Evolutionary conservation across 164 flowering plant genomes (phyloP), one percentile per base, ranked within the genome.

Genomic region (Vitis vinifera): DNA sequence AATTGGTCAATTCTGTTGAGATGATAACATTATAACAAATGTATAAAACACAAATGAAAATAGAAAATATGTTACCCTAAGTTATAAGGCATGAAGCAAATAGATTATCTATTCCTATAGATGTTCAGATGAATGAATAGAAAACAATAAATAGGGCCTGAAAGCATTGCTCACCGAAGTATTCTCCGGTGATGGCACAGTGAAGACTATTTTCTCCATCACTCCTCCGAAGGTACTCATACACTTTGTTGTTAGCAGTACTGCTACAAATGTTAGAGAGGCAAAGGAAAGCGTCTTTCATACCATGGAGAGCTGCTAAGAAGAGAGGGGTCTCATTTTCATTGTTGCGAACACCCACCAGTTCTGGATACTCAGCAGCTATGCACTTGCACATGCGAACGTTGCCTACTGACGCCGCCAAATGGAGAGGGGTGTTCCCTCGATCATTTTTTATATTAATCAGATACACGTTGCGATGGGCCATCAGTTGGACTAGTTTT

Each of bases 131-230:
- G 27, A 23, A 23, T 23, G 2, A 23, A 23, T 23, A 23, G 27
- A 23, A 23, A 23, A 23, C 27, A 23, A 23, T 23, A 23, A 23
- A 23, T 23, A 23, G 27, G 27, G 27, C 27, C 27, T 1, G 27
- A 23, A 23, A 23, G 27, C 27, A 23, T 23, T 10, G 30, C 68
- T 68, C 8, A 81, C 85, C 76, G 29, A 74, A 74, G 29, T 76
- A 72, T 6, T 79, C 82, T 15, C 82, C 77, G 8, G 57, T 3
- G 17, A 81, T 81, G 62, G 84, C 78, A 44, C 51, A 59, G 55
- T 82, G 85, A 68, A 82, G 80, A 64, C 72, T 64, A 3, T 77
- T 82, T 9, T 77, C 69, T 4, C 85, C 85, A 61, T 79, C 68
- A 13, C 61, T 67, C 56, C 73, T 67, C 10, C 75, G 61, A 17